Conservation (phyloP, 148 eudicot species). For the Pharnaceum exiguum region DNA sequence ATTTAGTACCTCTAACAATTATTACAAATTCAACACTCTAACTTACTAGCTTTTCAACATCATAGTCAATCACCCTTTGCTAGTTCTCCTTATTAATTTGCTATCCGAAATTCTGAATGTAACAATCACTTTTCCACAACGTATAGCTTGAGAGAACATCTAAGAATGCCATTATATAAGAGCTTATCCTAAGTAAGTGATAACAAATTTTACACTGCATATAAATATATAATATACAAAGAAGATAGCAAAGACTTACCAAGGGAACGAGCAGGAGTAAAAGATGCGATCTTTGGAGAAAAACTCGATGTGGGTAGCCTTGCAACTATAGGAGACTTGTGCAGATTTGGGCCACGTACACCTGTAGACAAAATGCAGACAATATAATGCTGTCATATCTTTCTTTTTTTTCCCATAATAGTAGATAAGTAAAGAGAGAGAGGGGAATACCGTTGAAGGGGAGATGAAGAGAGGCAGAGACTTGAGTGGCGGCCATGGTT, state of each 20-base stretch:
- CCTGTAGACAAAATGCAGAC: slow-evolving; percentile 20
- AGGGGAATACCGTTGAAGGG: slow-evolving; percentile 14
- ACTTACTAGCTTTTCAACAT: too few species aligned
- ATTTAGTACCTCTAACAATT: too few species aligned
- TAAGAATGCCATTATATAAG: too few species aligned
- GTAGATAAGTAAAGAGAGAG: background rate
- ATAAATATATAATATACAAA: background rate
- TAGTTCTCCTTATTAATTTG: too few species aligned
- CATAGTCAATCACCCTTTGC: too few species aligned
- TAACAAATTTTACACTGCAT: too few species aligned
- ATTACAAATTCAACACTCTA: too few species aligned
- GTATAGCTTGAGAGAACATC: too few species aligned
- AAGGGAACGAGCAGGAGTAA: slow-evolving; percentile 50
- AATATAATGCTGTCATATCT: background rate
- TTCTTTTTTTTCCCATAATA: background rate
- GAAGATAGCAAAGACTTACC: slow-evolving; percentile 24
- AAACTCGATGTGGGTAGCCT: slow-evolving; percentile 11
- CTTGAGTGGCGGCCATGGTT: slow-evolving; percentile 45
- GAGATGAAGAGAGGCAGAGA: slow-evolving; percentile 46
- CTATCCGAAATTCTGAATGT: too few species aligned
- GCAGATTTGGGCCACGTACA: slow-evolving; percentile 15
- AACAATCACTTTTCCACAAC: too few species aligned
- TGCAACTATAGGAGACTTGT: slow-evolving; percentile 16
- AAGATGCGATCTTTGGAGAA: slow-evolving; percentile 33
- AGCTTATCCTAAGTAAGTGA: too few species aligned